A percentile compares a stretch with the other conserved stretches of the same genome.
These are phyloP conservation scores for Ceriops tagal DNA, from an alignment of 345 rosid species.

Conservation along the genomic window DNA sequence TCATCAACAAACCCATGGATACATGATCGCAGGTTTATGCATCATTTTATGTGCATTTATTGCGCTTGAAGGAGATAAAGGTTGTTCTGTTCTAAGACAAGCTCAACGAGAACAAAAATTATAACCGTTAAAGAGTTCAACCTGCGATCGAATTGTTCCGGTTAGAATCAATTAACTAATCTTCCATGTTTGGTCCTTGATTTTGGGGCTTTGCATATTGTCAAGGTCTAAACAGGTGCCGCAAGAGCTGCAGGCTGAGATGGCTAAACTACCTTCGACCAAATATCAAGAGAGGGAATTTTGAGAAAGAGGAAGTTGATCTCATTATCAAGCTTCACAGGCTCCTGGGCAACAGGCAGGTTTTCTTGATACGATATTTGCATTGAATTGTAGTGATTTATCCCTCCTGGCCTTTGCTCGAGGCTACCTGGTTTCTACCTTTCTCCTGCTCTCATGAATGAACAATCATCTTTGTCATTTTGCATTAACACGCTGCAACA, in stretches of 20 bases:
- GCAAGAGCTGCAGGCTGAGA: constrained; percentile 72
- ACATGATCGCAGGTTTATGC: too few relatives aligned
- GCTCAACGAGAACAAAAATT: too few relatives aligned
- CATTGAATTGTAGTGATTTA: neutral
- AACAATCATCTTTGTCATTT: too few relatives aligned
- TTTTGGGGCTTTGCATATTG: neutral
- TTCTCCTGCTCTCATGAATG: neutral
- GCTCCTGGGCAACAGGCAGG: constrained; percentile 53
- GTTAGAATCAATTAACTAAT: neutral
- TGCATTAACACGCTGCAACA: too few relatives aligned
- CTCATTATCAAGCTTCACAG: constrained; percentile 64
- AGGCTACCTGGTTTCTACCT: neutral
- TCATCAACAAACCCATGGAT: too few relatives aligned
- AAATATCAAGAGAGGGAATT: constrained; percentile 67
- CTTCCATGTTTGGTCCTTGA: neutral
- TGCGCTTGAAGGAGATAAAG: too few relatives aligned
- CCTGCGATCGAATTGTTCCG: too few relatives aligned
- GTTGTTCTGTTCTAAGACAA: too few relatives aligned
- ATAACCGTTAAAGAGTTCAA: too few relatives aligned
- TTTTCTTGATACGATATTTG: neutral
- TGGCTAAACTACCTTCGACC: constrained; percentile 83
- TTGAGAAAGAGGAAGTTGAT: constrained; percentile 74
- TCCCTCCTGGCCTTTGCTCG: neutral
- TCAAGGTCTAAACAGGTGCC: constrained; percentile 60
- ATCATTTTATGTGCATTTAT: too few relatives aligned